Evolutionary conservation across 164 flowering plant species (phyloP).

Genomic region (Chloranthus sessilifolius): DNA sequence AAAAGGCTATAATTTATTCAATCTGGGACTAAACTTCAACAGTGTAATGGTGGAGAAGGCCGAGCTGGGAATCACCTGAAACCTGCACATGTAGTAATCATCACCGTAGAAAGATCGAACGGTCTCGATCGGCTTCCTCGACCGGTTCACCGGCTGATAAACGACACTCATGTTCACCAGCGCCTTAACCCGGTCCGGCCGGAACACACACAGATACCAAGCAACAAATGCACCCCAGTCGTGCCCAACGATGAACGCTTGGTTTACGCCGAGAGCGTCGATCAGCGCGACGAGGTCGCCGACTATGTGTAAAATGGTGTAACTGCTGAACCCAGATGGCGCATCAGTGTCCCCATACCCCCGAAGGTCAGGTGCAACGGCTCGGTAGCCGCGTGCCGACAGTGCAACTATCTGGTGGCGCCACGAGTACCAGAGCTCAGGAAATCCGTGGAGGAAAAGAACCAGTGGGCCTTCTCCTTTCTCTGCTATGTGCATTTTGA

Average conservation of each 20-base stretch:
- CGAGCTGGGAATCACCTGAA: slow-evolving; percentile 64
- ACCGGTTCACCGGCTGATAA: slow-evolving; percentile 41
- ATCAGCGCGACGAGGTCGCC: slow-evolving; percentile 66
- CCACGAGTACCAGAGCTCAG: slow-evolving; percentile 39
- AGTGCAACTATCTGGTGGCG: slow-evolving; percentile 31
- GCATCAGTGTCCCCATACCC: slow-evolving; percentile 49
- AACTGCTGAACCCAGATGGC: slow-evolving; percentile 21
- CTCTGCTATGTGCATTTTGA: slow-evolving; percentile 35
- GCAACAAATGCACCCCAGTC: slow-evolving; percentile 75
- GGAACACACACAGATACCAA: slow-evolving; percentile 56
- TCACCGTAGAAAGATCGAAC: slow-evolving; percentile 49
- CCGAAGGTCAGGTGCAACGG: slow-evolving; percentile 41
- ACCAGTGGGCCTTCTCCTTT: slow-evolving; percentile 28
- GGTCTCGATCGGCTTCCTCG: slow-evolving; percentile 24
- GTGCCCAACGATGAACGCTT: slow-evolving; percentile 71
- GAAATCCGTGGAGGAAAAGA: slow-evolving; percentile 34
- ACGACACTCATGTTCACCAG: slow-evolving; percentile 54
- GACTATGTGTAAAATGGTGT: slow-evolving; percentile 44
- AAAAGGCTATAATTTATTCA: too few species aligned
- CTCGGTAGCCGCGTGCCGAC: slow-evolving; percentile 32
- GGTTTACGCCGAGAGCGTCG: slow-evolving; percentile 35
- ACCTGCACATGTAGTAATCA: slow-evolving; percentile 60
- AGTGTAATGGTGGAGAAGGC: too few species aligned
- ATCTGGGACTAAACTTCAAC: too few species aligned
- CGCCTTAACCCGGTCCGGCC: slow-evolving; percentile 73